These are phyloP conservation scores for Xylariaceae sp. DNA, from an alignment of 2,329 filamentous ascomycete species.

Conservation along the genomic window DNA sequence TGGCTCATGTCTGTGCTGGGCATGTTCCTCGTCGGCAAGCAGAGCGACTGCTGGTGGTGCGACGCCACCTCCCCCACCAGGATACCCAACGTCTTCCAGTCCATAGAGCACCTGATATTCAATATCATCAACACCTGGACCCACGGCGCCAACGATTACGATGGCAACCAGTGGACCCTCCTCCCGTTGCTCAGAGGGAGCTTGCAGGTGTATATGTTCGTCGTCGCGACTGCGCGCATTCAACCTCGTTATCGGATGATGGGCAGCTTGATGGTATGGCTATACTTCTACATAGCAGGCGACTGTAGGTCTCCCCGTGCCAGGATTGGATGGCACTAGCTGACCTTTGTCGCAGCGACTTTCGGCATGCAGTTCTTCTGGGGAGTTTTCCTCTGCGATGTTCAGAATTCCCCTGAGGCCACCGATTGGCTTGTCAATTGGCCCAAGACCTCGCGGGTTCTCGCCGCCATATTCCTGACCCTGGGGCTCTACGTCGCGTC, in stretches of 20 bases:
- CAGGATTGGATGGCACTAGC: conserved; percentile 2
- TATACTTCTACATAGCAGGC: conserved; percentile 38
- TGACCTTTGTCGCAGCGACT: conserved; percentile 18
- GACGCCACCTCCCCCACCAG: conserved; percentile 37
- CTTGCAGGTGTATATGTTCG: conserved; percentile 45
- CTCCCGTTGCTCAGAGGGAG: conserved; percentile 47
- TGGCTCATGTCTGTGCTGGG: conserved; percentile 48
- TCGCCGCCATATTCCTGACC: conserved; percentile 42
- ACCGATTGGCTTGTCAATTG: conserved; percentile 38
- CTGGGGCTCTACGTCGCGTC: conserved; percentile 51
- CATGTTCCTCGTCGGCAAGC: conserved; percentile 46
- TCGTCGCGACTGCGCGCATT: conserved; percentile 43
- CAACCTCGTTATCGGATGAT: conserved; percentile 42
- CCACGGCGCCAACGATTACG: conserved; percentile 41
- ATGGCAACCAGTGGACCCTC: conserved; percentile 52
- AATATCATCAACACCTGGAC: conserved; percentile 46
- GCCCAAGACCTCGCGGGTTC: conserved; percentile 32
- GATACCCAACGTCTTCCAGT: conserved; percentile 30
- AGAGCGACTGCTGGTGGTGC: conserved; percentile 54
- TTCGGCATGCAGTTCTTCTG: conserved; percentile 55
- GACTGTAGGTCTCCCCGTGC: conserved; percentile 19
- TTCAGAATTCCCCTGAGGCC: conserved; percentile 41
- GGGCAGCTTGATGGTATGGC: conserved; percentile 36
- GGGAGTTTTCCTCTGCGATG: conserved; percentile 54
- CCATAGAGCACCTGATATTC: conserved; percentile 35